Conservation (phyloP, 1,284 basidiomycete genomes). For the Trichosporon sp. region DNA sequence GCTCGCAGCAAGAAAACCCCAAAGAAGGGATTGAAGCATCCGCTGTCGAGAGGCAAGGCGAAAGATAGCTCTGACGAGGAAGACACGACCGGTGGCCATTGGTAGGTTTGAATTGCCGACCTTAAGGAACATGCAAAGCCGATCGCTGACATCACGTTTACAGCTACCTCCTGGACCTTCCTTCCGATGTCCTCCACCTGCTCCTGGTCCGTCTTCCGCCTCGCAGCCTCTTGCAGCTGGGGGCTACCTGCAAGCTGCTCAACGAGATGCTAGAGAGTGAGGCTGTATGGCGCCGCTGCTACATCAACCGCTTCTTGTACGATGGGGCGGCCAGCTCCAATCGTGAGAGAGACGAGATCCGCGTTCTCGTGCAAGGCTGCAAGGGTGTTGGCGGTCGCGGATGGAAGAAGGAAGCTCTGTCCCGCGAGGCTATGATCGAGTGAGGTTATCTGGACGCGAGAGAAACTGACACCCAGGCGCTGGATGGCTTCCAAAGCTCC, state of each 20-base stretch:
- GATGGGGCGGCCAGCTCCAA: constrained; percentile 35
- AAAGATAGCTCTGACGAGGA: constrained; percentile 30
- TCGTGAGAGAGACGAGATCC: constrained; percentile 36
- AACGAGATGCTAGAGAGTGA: constrained; percentile 43
- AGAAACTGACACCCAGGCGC: constrained; percentile 37
- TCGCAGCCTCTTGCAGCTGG: constrained; percentile 40
- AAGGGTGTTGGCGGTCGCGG: constrained; percentile 29
- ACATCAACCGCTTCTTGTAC: constrained; percentile 49
- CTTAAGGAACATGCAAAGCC: constrained; percentile 27
- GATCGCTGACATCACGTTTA: constrained; percentile 13
- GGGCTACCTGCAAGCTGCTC: constrained; percentile 42
- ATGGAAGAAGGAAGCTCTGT: constrained; percentile 33
- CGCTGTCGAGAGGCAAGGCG: constrained; percentile 25
- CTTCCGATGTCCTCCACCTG: constrained; percentile 47
- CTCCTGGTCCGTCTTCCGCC: constrained; percentile 49
- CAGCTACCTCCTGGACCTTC: constrained; percentile 48
- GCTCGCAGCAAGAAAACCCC: constrained; percentile 26
- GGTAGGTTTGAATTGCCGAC: constrained; percentile 29
- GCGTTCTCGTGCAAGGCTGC: constrained; percentile 36
- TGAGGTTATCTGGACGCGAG: constrained; percentile 30
- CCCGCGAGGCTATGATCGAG: constrained; percentile 52
- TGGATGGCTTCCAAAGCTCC: constrained; percentile 46
- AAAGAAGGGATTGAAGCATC: constrained; percentile 28
- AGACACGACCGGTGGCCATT: constrained; percentile 28
- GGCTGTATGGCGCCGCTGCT: constrained; percentile 50